Conservation (phyloP, 1,139 yeast species). For the Geotrichum australiense region DNA sequence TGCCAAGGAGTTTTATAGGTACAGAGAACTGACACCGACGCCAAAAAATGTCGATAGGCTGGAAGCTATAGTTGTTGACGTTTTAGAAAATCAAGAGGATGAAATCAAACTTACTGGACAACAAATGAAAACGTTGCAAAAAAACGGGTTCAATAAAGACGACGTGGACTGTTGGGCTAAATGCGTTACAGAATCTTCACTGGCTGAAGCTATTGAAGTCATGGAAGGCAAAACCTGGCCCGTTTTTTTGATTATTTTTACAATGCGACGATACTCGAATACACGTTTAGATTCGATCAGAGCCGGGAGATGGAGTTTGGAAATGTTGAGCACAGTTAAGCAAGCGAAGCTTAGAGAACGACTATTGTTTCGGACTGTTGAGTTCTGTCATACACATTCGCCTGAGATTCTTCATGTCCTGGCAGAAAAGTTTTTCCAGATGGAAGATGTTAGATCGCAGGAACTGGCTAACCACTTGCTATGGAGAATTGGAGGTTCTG, state of each 20-base stretch:
- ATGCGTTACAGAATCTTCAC: slow-evolving; percentile 22
- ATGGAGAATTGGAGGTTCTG: slow-evolving; percentile 30
- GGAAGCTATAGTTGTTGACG: not conserved
- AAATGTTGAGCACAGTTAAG: not conserved
- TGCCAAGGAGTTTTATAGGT: not conserved
- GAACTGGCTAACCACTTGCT: slow-evolving; percentile 27
- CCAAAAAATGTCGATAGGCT: not conserved
- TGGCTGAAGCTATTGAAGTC: slow-evolving; percentile 22
- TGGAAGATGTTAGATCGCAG: slow-evolving; percentile 9
- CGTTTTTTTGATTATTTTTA: slow-evolving; percentile 26
- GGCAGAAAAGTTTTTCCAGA: not conserved
- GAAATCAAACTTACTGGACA: not conserved
- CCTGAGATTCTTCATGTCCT: not conserved
- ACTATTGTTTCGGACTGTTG: slow-evolving; percentile 21
- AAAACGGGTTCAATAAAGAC: slow-evolving; percentile 18
- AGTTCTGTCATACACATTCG: not conserved
- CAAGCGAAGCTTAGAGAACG: slow-evolving; percentile 21
- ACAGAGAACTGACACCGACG: too few relatives aligned
- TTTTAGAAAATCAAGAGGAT: not conserved
- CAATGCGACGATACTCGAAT: slow-evolving; percentile 25
- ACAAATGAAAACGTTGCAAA: slow-evolving; percentile 9
- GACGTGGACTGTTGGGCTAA: slow-evolving; percentile 24
- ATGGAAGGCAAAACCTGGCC: slow-evolving; percentile 29
- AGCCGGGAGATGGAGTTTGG: slow-evolving; percentile 19
- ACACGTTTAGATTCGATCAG: slow-evolving; percentile 26